Evolutionary conservation across 2,329 filamentous ascomycete genomes (phyloP).

Genomic region (Pseudocercospora fijiensis): DNA sequence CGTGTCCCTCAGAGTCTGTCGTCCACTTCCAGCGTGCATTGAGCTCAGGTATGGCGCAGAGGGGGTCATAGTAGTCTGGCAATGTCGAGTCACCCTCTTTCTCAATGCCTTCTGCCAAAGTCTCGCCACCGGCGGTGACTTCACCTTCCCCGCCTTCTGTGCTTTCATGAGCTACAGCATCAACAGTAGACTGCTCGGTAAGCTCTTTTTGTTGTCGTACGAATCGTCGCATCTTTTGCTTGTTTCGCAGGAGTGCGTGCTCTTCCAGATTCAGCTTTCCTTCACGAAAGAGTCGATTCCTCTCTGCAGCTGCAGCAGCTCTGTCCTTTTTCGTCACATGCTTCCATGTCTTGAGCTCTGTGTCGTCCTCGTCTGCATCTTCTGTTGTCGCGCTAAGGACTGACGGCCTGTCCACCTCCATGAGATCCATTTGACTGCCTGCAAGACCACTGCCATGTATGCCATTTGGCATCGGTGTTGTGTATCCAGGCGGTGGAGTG

Average conservation of each 20-base stretch:
- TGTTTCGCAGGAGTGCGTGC: conserved; percentile 79
- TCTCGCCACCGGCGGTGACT: conserved; percentile 61
- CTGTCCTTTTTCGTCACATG: conserved; percentile 97
- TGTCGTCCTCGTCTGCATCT: conserved; percentile 80
- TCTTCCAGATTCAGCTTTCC: conserved; percentile 83
- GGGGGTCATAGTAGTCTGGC: conserved; percentile 90
- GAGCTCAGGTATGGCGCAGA: conserved; percentile 83
- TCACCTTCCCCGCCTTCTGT: conserved; percentile 48
- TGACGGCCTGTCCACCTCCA: conserved; percentile 82
- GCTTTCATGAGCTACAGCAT: conserved; percentile 46
- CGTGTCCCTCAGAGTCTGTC: conserved; percentile 83
- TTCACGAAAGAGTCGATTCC: conserved; percentile 77
- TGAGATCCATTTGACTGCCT: conserved; percentile 75
- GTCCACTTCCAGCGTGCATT: conserved; percentile 77
- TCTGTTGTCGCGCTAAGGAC: conserved; percentile 67
- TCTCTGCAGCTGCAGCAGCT: conserved; percentile 79
- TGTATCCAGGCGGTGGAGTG: conserved; percentile 75
- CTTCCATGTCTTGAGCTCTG: conserved; percentile 96
- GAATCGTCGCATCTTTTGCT: conserved; percentile 86
- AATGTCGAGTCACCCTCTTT: conserved; percentile 79
- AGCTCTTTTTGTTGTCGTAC: conserved; percentile 68
- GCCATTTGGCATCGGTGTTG: conserved; percentile 71
- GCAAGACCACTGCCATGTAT: conserved; percentile 56
- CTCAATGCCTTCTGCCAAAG: conserved; percentile 91
- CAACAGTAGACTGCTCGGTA: conserved; percentile 36